A percentile compares a stretch with the other conserved stretches of the same genome.
These are phyloP conservation scores for Haplosporangium sp. DNA, from an alignment of 371 early-diverging fungal genomes.

Conservation along the genomic window DNA sequence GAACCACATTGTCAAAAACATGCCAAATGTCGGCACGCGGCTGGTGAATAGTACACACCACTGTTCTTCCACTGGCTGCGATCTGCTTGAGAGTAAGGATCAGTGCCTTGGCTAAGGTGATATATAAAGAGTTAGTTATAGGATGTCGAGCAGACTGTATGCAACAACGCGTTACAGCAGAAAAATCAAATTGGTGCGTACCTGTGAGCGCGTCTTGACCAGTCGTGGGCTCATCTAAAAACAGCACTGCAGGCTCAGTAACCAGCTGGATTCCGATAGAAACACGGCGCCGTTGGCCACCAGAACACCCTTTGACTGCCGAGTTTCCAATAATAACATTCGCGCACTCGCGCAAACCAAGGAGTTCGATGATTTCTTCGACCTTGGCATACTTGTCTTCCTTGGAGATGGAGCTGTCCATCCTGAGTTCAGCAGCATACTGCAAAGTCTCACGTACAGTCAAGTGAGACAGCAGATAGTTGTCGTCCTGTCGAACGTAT, in stretches of 20 bases:
- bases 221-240: constrained; percentile 62
- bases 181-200: background rate
- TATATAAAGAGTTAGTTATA: background rate
- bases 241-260: constrained; percentile 66
- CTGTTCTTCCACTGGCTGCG: constrained; percentile 47
- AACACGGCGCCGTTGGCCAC: constrained; percentile 73
- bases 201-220: constrained; percentile 40
- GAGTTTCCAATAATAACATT: constrained; percentile 43
- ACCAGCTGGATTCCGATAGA: constrained; percentile 77
- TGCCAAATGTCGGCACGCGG: constrained; percentile 54
- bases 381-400: constrained; percentile 23
- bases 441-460: constrained; percentile 61
- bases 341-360: constrained; percentile 49
- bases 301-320: constrained; percentile 44
- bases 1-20: constrained; percentile 51
- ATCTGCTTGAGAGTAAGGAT: constrained; percentile 46
- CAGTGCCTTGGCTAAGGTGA: constrained; percentile 37
- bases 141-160: background rate
- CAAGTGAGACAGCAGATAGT: constrained; percentile 56
- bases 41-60: constrained; percentile 51
- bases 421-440: constrained; percentile 56
- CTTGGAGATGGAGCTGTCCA: constrained; percentile 36
- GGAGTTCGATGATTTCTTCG: constrained; percentile 45
- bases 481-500: constrained; percentile 69
- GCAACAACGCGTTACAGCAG: background rate